Conservation (phyloP, 257 asterid genomes). For the Solanum appendiculatum region DNA sequence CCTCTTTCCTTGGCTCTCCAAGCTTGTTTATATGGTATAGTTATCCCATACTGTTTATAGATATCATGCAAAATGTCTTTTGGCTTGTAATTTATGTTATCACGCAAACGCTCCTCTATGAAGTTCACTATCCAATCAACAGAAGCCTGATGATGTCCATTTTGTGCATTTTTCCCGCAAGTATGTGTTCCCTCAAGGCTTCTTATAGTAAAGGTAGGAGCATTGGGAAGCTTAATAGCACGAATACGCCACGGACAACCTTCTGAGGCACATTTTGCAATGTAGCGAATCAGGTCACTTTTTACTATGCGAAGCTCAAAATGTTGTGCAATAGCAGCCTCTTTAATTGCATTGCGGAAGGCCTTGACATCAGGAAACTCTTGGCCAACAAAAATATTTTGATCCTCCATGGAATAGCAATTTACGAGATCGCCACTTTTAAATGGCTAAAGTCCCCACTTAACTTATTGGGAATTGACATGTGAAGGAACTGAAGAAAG, state of each 20-base stretch:
- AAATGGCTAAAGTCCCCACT: not conserved
- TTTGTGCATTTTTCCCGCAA: conserved; percentile 50
- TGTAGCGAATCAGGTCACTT: conserved; percentile 63
- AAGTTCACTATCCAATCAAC: conserved; percentile 80
- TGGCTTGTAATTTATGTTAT: conserved; percentile 65
- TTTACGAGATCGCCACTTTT: not conserved
- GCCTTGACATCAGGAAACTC: conserved; percentile 72
- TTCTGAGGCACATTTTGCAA: conserved; percentile 69
- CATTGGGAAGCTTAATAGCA: conserved; percentile 68
- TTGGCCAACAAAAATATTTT: conserved; percentile 42
- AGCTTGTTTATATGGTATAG: conserved; percentile 79
- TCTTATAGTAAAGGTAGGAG: conserved; percentile 51
- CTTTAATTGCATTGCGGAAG: conserved; percentile 62
- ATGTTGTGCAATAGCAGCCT: conserved; percentile 77
- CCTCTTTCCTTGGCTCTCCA: conserved; percentile 94
- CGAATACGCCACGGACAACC: conserved; percentile 87
- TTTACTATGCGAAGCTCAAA: conserved; percentile 62
- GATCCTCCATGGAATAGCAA: conserved; percentile 43
- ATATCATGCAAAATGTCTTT: conserved; percentile 66
- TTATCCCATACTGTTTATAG: conserved; percentile 56
- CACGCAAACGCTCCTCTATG: conserved; percentile 58
- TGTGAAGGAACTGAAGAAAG: not conserved
- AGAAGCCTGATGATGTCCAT: conserved; percentile 79
- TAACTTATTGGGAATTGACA: not conserved
- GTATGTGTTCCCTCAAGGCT: conserved; percentile 59